Evolutionary conservation across 768 basidiomycete genomes (phyloP), one percentile per base, ranked within the genome.

Genomic region (Austroboletus festivus): DNA sequence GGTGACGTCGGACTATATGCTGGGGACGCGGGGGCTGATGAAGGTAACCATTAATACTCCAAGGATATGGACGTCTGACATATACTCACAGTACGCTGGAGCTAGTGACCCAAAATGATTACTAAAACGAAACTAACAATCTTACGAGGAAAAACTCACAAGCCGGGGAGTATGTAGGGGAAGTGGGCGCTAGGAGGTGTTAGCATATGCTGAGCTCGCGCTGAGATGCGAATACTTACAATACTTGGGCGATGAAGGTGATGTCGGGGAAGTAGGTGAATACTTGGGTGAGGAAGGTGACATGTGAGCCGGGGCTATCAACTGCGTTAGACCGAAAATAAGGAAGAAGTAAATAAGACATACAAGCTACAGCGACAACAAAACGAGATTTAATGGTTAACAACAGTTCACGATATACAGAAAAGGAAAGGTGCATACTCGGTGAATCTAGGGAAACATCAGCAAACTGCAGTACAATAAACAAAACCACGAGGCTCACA

Each of bases 281-380:
- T 93, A 96, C 60, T 86, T 89, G 7, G 93, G 93, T 24, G 91
- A 93, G 4, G 93, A 83, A 0, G 92, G 93, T 8, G 93, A 93
- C 74, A 87, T 79, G 47, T 89, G 85, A 20, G 82, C 79, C 28
- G 89, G 88, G 5, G 89, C 86, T 86, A 59, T 47, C 39, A 52
- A 51, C 46, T 42, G 47, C 5, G 19, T 58, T 28, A 53, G 49
- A 2, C 30, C 28, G 22, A 37, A 49, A 51, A 45, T 16, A 20
- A 35, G 23, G 34, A 30, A 41, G 21, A 21, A 5, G 28, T 44
- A 44, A 18, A 12, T 28, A 28, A 19, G 5, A 78, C 84, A 66
- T 68, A 88, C 86, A 89, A 51, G 87, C 85, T 86, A 58, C 48
- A 48, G 20, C 31, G 16, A 34, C 44, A 44, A 48, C 20, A 47